Percentiles rank a stretch among this genome's conserved stretches.
Conservation (phyloP, 1,284 basidiomycete genomes). For the Singerocomus inundabilis region DNA sequence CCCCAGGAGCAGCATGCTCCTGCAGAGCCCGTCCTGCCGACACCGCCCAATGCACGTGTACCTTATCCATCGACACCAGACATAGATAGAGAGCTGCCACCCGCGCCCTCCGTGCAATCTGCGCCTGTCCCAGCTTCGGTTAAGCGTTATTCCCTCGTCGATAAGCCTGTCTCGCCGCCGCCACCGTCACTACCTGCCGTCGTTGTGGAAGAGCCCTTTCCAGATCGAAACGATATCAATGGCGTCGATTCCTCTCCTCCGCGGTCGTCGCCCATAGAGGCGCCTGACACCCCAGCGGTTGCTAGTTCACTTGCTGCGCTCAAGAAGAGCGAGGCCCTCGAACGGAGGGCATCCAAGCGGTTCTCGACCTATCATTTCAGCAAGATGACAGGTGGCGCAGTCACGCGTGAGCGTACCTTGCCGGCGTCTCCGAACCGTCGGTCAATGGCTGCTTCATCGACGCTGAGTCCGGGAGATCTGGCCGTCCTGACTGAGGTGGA, state of each 20-base stretch:
- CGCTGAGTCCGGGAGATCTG: constrained; percentile 65
- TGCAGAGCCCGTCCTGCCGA: constrained; percentile 10
- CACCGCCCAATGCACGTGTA: constrained; percentile 4
- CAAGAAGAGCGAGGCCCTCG: constrained; percentile 83
- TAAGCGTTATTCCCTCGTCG: constrained; percentile 74
- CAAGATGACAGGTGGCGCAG: constrained; percentile 77
- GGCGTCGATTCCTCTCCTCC: constrained; percentile 35
- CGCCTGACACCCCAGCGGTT: constrained; percentile 58
- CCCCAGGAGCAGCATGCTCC: constrained; percentile 13
- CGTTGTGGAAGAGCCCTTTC: constrained; percentile 55
- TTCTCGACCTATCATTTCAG: constrained; percentile 96
- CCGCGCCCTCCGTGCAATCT: constrained; percentile 33
- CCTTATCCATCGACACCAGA: constrained; percentile 20
- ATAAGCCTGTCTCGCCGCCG: constrained; percentile 48
- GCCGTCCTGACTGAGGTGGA: constrained; percentile 69
- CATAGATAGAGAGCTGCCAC: constrained; percentile 28
- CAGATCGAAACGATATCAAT: constrained; percentile 29
- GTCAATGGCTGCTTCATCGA: constrained; percentile 59
- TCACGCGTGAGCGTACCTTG: constrained; percentile 42
- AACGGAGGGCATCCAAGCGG: constrained; percentile 91
- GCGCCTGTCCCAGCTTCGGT: constrained; percentile 54
- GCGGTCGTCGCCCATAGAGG: constrained; percentile 45
- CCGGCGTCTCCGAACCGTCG: constrained; percentile 50
- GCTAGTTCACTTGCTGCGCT: constrained; percentile 86
- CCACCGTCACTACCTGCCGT: constrained; percentile 42